A percentile compares a stretch with the other conserved stretches of the same genome.
phyloP scores from a whole-genome alignment of 2,329 filamentous ascomycete genomes.

The Fusarium mangiferae region DNA sequence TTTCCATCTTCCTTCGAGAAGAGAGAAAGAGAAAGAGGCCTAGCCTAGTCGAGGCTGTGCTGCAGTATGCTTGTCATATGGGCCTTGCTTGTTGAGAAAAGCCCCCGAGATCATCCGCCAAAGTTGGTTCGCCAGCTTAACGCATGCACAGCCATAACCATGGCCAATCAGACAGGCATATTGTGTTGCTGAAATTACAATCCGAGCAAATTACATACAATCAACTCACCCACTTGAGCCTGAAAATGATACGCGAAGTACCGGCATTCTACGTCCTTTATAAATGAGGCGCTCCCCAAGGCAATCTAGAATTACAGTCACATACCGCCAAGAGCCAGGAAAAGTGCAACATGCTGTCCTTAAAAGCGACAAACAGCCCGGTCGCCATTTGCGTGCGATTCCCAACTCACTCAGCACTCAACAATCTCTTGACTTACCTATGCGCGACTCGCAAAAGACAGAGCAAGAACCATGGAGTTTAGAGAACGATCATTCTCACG shows the following conservation, averaged over 20 bases:
- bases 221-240: constrained; percentile 1
- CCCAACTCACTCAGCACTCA: neutral
- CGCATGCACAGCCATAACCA: constrained; percentile 22
- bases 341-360: constrained; percentile 21
- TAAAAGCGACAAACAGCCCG: constrained; percentile 16
- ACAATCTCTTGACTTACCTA: neutral
- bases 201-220: constrained; percentile 8
- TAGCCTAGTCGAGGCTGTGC: constrained; percentile 28
- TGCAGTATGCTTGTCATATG: constrained; percentile 11
- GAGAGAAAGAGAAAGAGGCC: neutral
- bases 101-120: neutral
- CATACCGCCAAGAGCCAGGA: neutral
- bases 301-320: constrained; percentile 16
- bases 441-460: neutral
- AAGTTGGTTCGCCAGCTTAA: constrained; percentile 10
- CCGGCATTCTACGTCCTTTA: constrained; percentile 15
- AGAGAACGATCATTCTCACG: constrained; percentile 9
- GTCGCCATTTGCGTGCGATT: neutral
- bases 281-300: constrained; percentile 31
- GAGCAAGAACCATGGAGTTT: constrained; percentile 15
- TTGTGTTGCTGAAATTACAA: constrained; percentile 21
- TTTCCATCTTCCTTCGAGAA: constrained; percentile 28
- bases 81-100: constrained; percentile 7
- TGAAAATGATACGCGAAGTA: constrained; percentile 13
- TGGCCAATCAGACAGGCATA: constrained; percentile 7